Percentiles rank a stretch among this genome's conserved stretches.
Evolutionary conservation across 2,329 filamentous ascomycete species (phyloP).

Genomic region (Emericellopsis cladophorae): DNA sequence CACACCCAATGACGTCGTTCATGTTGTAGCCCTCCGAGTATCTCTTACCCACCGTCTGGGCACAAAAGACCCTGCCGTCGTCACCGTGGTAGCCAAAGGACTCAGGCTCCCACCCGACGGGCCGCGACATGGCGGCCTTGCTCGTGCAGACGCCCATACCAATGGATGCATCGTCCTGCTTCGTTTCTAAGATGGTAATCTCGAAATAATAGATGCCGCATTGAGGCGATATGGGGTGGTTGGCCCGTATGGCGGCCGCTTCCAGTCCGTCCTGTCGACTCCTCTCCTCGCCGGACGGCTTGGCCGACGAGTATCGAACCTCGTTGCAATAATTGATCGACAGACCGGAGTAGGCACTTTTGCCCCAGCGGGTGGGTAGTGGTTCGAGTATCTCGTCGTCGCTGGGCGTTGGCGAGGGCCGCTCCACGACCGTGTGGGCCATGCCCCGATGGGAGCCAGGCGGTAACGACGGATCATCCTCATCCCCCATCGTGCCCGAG

Average conservation of each 20-base stretch:
- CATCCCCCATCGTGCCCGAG: conserved; percentile 41
- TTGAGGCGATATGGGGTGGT: conserved; percentile 76
- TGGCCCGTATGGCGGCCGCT: conserved; percentile 68
- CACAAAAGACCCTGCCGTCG: conserved; percentile 49
- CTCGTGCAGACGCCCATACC: conserved; percentile 49
- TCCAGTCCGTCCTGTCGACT: conserved; percentile 28
- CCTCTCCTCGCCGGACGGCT: conserved; percentile 15
- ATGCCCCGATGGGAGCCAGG: conserved; percentile 58
- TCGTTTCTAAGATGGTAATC: conserved; percentile 37
- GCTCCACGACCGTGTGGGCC: conserved; percentile 75
- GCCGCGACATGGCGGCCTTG: conserved; percentile 37
- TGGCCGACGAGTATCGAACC: conserved; percentile 10
- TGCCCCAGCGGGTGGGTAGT: conserved; percentile 74
- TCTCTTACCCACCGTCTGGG: conserved; percentile 39
- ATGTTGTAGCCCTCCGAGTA: conserved; percentile 44
- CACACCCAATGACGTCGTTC: conserved; percentile 50
- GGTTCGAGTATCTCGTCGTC: conserved; percentile 40
- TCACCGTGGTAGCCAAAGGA: conserved; percentile 61
- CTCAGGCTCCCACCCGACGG: conserved; percentile 55
- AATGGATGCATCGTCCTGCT: conserved; percentile 45
- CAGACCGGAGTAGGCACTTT: conserved; percentile 55
- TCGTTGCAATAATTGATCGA: conserved; percentile 39
- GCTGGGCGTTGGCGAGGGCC: conserved; percentile 33
- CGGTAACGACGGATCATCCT: conserved; percentile 26
- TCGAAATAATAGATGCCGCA: conserved; percentile 96